A percentile compares a stretch with the other conserved stretches of the same genome.
phyloP scores from a whole-genome alignment of 192 early-diverging fungal species.

The Umbelopsis ramanniana region DNA sequence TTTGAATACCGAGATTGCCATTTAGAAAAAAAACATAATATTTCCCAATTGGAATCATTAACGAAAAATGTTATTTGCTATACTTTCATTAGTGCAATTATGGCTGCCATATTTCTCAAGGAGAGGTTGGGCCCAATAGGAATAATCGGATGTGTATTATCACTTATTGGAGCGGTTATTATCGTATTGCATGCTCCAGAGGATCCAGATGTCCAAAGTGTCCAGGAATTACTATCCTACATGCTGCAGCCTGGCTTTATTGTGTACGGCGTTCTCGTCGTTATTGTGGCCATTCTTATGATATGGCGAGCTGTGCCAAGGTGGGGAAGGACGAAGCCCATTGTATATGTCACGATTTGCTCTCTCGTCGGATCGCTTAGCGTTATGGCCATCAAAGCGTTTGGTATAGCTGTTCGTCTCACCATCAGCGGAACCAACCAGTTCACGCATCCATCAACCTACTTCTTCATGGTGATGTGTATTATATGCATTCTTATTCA shows the following conservation, averaged over 20 bases:
- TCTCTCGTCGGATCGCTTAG: conserved; percentile 27
- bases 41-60: conserved; percentile 5
- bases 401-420: conserved; percentile 30
- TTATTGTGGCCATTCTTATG: conserved; percentile 29
- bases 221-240: conserved; percentile 83
- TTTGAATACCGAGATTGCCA: neutral
- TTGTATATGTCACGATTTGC: conserved; percentile 25
- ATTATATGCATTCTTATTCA: conserved; percentile 78
- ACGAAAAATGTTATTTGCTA: neutral
- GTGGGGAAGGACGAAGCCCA: conserved; percentile 23
- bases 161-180: conserved; percentile 85
- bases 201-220: conserved; percentile 76
- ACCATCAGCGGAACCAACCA: conserved; percentile 21
- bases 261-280: conserved; percentile 4
- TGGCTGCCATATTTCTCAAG: conserved; percentile 87
- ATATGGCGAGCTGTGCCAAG: conserved; percentile 25
- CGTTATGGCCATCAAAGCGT: conserved; percentile 29
- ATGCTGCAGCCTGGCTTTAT: conserved; percentile 69
- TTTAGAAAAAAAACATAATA: neutral
- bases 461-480: conserved; percentile 24
- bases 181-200: conserved; percentile 88
- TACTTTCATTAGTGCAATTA: conserved; percentile 65
- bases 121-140: conserved; percentile 84
- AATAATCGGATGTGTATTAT: conserved; percentile 88
- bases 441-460: conserved; percentile 25